A percentile compares a stretch with the other conserved stretches of the same genome.
Evolutionary conservation across 2,329 filamentous ascomycete species (phyloP).

Genomic region (Nemania bipapillata): DNA sequence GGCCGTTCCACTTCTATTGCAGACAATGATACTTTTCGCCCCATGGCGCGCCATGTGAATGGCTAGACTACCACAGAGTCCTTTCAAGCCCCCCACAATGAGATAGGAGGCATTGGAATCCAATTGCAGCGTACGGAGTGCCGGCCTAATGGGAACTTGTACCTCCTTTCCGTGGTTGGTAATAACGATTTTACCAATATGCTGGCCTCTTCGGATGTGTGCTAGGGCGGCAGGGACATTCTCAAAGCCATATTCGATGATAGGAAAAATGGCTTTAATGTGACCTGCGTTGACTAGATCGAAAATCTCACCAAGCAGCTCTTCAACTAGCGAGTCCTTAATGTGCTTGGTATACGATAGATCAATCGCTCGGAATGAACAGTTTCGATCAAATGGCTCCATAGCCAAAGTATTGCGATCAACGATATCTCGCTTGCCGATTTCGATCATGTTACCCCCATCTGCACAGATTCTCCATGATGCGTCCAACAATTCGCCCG

Average conservation of each 20-base stretch:
- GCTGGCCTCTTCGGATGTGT: constrained; percentile 3
- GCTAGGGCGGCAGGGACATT: background rate
- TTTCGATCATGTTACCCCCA: constrained; percentile 40
- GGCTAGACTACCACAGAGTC: constrained; percentile 52
- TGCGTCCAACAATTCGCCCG: constrained; percentile 34
- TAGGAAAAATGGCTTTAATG: background rate
- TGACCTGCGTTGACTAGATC: background rate
- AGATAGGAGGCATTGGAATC: constrained; percentile 50
- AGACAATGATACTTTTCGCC: constrained; percentile 48
- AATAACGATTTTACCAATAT: constrained; percentile 56
- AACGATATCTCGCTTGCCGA: constrained; percentile 39
- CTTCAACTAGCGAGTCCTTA: background rate
- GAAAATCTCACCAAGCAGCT: constrained; percentile 2
- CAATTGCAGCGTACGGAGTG: constrained; percentile 37
- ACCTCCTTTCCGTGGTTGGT: constrained; percentile 28
- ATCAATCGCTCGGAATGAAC: constrained; percentile 39
- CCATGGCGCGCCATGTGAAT: constrained; percentile 51
- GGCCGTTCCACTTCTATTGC: constrained; percentile 25
- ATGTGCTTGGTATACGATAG: constrained; percentile 27
- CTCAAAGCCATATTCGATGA: background rate
- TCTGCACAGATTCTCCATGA: constrained; percentile 38
- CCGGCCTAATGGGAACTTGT: constrained; percentile 43
- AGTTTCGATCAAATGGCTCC: constrained; percentile 41
- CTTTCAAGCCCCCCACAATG: constrained; percentile 54
- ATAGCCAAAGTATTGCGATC: constrained; percentile 38